Percentiles rank a stretch among this genome's conserved stretches.
Conservation (phyloP, 208 protist genomes). For the Trypanosoma lewisi region DNA sequence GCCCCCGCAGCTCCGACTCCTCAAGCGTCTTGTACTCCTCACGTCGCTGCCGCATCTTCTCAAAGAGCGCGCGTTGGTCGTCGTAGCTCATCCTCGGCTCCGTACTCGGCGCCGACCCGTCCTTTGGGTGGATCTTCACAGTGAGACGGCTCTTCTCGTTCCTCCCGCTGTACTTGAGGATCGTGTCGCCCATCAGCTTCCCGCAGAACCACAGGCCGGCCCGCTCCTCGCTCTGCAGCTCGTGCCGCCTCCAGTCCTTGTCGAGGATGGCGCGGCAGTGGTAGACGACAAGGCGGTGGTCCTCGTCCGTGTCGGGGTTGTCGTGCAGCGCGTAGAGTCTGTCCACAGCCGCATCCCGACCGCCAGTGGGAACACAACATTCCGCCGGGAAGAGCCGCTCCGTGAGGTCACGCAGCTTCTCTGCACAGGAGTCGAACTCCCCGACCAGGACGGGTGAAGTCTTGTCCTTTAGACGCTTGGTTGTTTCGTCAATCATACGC, state of each 20-base stretch:
- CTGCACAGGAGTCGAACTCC: constrained; percentile 41
- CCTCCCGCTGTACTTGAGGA: constrained; percentile 50
- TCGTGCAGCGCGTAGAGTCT: constrained; percentile 50
- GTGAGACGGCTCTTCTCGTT: constrained; percentile 75
- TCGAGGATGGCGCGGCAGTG: constrained; percentile 81
- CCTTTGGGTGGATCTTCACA: constrained; percentile 63
- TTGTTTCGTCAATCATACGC: constrained; percentile 27
- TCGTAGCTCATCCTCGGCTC: constrained; percentile 83
- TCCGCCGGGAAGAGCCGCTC: constrained; percentile 41
- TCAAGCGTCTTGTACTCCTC: constrained; percentile 59
- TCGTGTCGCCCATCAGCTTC: constrained; percentile 50
- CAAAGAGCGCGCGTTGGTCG: constrained; percentile 67
- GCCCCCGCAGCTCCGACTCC: constrained; percentile 71
- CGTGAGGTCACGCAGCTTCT: constrained; percentile 38
- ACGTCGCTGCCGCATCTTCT: constrained; percentile 45
- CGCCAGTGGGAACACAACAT: constrained; percentile 39
- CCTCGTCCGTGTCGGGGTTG: constrained; percentile 73
- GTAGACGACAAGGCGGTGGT: constrained; percentile 69
- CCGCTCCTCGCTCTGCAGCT: constrained; percentile 36
- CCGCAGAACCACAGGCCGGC: constrained; percentile 78
- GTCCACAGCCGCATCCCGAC: constrained; percentile 36
- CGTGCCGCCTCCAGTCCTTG: constrained; percentile 52
- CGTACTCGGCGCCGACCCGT: constrained; percentile 49
- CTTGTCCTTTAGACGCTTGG: constrained; percentile 45
- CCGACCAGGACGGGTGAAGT: constrained; percentile 21